Percentiles rank a stretch among this genome's conserved stretches.
Conservation (phyloP, 805 yeast species). For the Starmerella bacillaris region DNA sequence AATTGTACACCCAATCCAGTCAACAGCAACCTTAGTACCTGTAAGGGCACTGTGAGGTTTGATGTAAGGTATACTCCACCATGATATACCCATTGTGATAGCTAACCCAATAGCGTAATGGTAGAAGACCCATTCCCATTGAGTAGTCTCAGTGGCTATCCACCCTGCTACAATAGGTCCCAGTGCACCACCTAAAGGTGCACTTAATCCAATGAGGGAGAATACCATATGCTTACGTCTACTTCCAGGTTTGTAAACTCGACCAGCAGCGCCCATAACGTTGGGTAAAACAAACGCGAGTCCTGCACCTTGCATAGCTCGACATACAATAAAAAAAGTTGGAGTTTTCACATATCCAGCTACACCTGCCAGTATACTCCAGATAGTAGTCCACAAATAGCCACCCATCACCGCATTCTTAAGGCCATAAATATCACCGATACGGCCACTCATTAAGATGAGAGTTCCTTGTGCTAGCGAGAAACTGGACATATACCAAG, state of each 20-base stretch:
- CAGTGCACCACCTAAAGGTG: conserved; percentile 43
- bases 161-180: conserved; percentile 32
- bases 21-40: conserved; percentile 25
- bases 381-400: conserved; percentile 35
- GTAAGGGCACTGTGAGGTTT: conserved; percentile 5
- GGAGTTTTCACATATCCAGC: conserved; percentile 28
- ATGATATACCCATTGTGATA: conserved; percentile 5
- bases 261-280: conserved; percentile 40
- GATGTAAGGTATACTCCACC: conserved; percentile 13
- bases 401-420: conserved; percentile 37
- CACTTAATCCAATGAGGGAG: conserved; percentile 40
- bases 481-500: conserved; percentile 58
- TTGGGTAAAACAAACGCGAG: conserved; percentile 43
- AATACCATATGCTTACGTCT: conserved; percentile 36
- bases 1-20: conserved; percentile 35
- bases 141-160: conserved; percentile 12
- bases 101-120: conserved; percentile 25
- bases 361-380: conserved; percentile 46
- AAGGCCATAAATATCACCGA: conserved; percentile 58
- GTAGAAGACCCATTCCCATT: conserved; percentile 26
- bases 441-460: conserved; percentile 46
- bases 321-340: conserved; percentile 24
- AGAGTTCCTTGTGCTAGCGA: conserved; percentile 58
- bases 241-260: conserved; percentile 14
- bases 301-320: conserved; percentile 52